Evolutionary conservation across 306 rosid species (phyloP).

Genomic region (Canavalia ensiformis): DNA sequence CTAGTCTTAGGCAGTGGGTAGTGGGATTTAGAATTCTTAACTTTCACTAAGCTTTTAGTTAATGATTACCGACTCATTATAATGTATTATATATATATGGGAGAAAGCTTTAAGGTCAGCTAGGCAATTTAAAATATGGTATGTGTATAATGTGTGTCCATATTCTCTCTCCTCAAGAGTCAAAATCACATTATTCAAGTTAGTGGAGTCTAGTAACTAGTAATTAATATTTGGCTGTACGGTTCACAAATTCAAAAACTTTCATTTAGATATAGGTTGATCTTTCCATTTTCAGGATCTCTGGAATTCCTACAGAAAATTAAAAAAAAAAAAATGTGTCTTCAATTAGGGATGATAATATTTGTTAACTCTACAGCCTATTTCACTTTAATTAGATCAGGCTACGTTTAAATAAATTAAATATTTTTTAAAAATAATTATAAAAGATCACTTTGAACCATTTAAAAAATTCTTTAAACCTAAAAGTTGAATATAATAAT

Average conservation of each 20-base stretch:
- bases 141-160: conserved; percentile 12
- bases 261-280: neutral
- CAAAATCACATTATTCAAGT: conserved; percentile 54
- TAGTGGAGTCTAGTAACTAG: conserved; percentile 37
- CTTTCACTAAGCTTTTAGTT: conserved; percentile 46
- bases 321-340: neutral
- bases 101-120: conserved; percentile 4
- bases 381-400: no score
- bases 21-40: conserved; percentile 49
- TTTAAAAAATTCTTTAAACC: no score
- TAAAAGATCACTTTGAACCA: neutral
- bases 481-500: neutral
- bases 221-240: conserved; percentile 23
- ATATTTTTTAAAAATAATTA: neutral
- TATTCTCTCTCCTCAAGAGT: conserved; percentile 35
- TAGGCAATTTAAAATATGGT: conserved; percentile 34
- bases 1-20: conserved; percentile 40
- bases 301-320: neutral
- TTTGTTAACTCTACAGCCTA: neutral
- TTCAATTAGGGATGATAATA: neutral
- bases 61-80: conserved; percentile 39
- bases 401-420: neutral
- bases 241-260: conserved; percentile 10
- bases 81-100: conserved; percentile 3
- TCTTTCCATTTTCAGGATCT: neutral